phyloP scores from a whole-genome alignment of 352 stramenopile genomes.

The Phytophthora fragariaefolia region DNA sequence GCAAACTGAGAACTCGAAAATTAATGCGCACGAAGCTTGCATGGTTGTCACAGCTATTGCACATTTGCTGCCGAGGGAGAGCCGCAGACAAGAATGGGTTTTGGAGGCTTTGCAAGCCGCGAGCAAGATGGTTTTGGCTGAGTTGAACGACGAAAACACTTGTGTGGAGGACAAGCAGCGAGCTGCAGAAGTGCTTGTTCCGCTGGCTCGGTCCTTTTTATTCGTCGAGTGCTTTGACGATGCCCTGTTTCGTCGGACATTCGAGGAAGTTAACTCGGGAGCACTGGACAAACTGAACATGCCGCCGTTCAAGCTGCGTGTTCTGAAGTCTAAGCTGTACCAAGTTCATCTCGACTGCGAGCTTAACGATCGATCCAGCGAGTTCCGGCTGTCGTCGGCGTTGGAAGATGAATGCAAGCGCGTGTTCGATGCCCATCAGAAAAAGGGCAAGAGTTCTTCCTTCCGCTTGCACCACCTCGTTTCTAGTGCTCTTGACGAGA shows the following conservation, averaged over 20 bases:
- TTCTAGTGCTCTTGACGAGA: conserved; percentile 59
- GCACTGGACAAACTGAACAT: conserved; percentile 44
- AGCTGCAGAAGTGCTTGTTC: conserved; percentile 42
- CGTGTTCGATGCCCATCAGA: conserved; percentile 56
- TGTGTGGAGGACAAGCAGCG: conserved; percentile 30
- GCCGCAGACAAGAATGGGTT: conserved; percentile 58
- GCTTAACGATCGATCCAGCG: conserved; percentile 33
- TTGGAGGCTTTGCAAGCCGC: conserved; percentile 46
- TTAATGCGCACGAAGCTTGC: conserved; percentile 54
- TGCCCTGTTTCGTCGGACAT: conserved; percentile 49
- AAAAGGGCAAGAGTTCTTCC: conserved; percentile 57
- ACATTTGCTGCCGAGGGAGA: conserved; percentile 60
- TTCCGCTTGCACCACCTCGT: conserved; percentile 70
- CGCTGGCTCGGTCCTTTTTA: conserved; percentile 57
- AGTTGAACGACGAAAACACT: conserved; percentile 28
- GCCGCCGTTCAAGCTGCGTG: conserved; percentile 41
- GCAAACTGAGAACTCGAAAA: conserved; percentile 30
- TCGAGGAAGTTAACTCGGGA: conserved; percentile 51
- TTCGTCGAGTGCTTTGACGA: conserved; percentile 67
- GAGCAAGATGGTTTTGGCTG: conserved; percentile 44
- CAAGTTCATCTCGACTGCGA: conserved; percentile 71
- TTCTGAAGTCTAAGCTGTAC: conserved; percentile 62
- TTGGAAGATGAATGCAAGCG: conserved; percentile 47
- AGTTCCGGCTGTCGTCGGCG: conserved; percentile 43
- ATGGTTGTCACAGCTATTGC: conserved; percentile 56